phyloP scores from a whole-genome alignment of 306 rosid species.

The Lupinus albus region DNA sequence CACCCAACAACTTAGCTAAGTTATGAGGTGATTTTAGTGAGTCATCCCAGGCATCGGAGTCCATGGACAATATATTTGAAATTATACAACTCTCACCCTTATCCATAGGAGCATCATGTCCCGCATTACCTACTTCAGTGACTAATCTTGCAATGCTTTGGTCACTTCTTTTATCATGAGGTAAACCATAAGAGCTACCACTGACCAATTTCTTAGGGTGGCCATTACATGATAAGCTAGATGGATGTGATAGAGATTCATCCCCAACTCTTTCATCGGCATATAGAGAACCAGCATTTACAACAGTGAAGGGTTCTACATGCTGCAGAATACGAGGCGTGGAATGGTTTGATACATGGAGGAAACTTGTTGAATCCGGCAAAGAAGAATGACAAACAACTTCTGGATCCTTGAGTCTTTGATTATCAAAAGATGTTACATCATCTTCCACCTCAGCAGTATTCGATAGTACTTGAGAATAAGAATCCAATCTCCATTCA shows the following conservation, averaged over 20 bases:
- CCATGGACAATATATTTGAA: conserved; percentile 90
- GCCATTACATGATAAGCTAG: conserved; percentile 58
- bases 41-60: conserved; percentile 83
- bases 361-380: conserved; percentile 54
- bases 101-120: conserved; percentile 54
- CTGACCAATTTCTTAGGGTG: conserved; percentile 61
- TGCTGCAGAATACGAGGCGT: conserved; percentile 47
- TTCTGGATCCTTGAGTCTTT: conserved; percentile 95
- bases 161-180: conserved; percentile 55
- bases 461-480: conserved; percentile 40
- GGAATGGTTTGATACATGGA: conserved; percentile 53
- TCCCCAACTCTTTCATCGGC: conserved; percentile 54
- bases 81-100: conserved; percentile 94
- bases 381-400: conserved; percentile 61
- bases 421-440: conserved; percentile 78
- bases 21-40: conserved; percentile 74
- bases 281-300: conserved; percentile 55
- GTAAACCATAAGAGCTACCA: conserved; percentile 54
- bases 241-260: conserved; percentile 47
- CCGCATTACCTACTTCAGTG: conserved; percentile 60
- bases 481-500: conserved; percentile 60
- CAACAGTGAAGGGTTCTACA: conserved; percentile 50
- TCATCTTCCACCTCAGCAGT: conserved; percentile 77
- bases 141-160: conserved; percentile 54
- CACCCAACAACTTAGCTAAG: conserved; percentile 73